Evolutionary conservation across 768 basidiomycete genomes (phyloP).

Genomic region (Suillus fuscotomentosus): DNA sequence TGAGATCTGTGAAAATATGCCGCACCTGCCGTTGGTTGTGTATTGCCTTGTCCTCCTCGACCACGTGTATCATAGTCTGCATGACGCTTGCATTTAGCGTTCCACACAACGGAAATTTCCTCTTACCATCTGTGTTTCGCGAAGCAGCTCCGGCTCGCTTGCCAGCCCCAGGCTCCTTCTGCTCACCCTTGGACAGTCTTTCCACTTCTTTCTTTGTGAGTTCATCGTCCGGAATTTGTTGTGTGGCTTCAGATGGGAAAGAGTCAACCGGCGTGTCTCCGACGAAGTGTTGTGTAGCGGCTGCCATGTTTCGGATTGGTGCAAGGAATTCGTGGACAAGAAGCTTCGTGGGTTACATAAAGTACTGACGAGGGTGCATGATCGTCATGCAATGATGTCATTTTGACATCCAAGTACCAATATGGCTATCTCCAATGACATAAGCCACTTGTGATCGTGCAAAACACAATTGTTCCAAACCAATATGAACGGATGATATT

Average conservation of each 20-base stretch:
- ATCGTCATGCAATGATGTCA: neutral
- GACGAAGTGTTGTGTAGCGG: constrained; percentile 22
- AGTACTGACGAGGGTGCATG: neutral
- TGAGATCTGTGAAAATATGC: neutral
- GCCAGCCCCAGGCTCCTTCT: constrained; percentile 23
- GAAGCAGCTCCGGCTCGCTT: constrained; percentile 28
- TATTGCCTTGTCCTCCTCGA: constrained; percentile 8
- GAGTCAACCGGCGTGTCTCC: constrained; percentile 25
- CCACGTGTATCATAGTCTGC: constrained; percentile 17
- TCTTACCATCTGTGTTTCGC: constrained; percentile 19
- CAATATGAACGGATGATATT: neutral
- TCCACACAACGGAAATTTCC: neutral
- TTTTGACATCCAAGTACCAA: neutral
- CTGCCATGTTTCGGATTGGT: neutral
- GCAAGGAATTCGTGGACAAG: neutral
- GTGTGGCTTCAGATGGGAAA: constrained; percentile 17
- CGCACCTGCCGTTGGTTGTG: neutral
- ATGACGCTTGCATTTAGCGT: neutral
- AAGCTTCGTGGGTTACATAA: neutral
- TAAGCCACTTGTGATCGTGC: neutral
- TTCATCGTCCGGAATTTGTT: constrained; percentile 21
- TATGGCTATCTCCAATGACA: neutral
- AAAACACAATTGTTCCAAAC: neutral
- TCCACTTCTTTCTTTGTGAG: constrained; percentile 19
- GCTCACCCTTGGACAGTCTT: constrained; percentile 12